Base-by-base conservation (phyloP, 129 eudicot genomes). In the Tagetes patula region DNA sequence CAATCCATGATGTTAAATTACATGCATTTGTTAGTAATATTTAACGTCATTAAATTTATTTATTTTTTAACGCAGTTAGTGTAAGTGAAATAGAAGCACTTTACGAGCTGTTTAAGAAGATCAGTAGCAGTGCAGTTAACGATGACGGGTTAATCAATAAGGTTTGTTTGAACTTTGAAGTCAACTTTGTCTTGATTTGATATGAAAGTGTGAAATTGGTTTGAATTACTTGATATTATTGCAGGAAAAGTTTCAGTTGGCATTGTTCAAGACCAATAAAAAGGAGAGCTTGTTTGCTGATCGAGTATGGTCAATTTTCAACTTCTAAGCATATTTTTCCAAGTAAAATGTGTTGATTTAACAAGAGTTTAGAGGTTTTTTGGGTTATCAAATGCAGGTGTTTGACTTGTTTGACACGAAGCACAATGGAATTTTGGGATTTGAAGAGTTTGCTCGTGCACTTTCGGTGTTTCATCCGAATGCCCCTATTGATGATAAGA, bases 161-260 rank as follows among this genome's bases (percentile, higher is more conserved):
- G 96, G 96, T 89, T 49, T 37, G 67, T 64, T 38, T 41, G 48
- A 68, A 6, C 66, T 3, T 36, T 6, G 32, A 54, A 41, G 48
- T 52, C 33, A 30, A 13, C n/a, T 7, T 27, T 61, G n/a, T 75
- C 41, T 49, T 73, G 50, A 37, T 67, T 13, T 20, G 30, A 40
- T 7, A 11, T 65, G n/a, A 9, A 13, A 27, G 65, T 46, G 9
- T 3, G 20, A 12, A 42, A 42, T 6, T 3, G 38, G 0, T 43
- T 42, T 12, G 54, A 55, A 67, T 43, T 14, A 3, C 40, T 48
- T 59, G 39, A 69, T 6, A 42, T 42, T 1, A 54, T 48, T 85
- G 80, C 91, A 92, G 97, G 97, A 92, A 80, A 91, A 92, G 82
- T 92, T 92, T 82, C 97, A 92, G 70, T 58, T 88, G 82, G 97